Base-by-base conservation (phyloP, 2,329 filamentous ascomycete genomes). In the Coniochaeta sp. region DNA sequence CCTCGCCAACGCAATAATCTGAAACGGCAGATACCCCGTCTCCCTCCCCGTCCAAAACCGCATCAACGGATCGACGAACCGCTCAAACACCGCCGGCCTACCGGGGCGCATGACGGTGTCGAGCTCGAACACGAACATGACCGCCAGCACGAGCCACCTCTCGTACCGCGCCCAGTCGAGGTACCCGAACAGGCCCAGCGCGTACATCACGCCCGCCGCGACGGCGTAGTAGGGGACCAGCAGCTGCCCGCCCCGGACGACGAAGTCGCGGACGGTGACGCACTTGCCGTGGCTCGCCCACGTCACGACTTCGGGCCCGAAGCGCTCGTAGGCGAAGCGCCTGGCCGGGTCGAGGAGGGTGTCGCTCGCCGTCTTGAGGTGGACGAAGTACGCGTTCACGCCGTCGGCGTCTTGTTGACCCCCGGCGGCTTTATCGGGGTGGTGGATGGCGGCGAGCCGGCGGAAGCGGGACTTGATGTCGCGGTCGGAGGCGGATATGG, bases 301-400 rank as follows among this genome's bases (percentile, higher is more conserved):
- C 8, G 67, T 65, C 12, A 86, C 67, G 18, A 91, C 77, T 24
- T 82, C 81, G 0, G 89, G 85, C 0, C 91, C 91, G 65, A 96
- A 91, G 47, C 90, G 83, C 65, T 96, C 90, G 70, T 96, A 96
- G 7, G 89, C 91, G 65, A 94, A 95, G 52, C 90, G 79, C 62
- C 81, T 84, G 1, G 82, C 83, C 2, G 87, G 82, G 63, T 94
- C 83, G n/a, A 82, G 71, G 14, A 96, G 80, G 0, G 86, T 89
- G 61, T 97, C 94, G 62, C 89, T 82, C 6, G 90, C 91, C 45
- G 84, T 74, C 73, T 91, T 92, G 61, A 97, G 78, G 61, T 87
- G 83, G 46, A 96, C 83, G 68, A 95, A 97, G 69, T 85, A 78
- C 35, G 59, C 63, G 52, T 61, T 63, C 26, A 53, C 61, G 51